phyloP scores from a whole-genome alignment of 2,329 filamentous ascomycete genomes.

The Alternaria longipes region DNA sequence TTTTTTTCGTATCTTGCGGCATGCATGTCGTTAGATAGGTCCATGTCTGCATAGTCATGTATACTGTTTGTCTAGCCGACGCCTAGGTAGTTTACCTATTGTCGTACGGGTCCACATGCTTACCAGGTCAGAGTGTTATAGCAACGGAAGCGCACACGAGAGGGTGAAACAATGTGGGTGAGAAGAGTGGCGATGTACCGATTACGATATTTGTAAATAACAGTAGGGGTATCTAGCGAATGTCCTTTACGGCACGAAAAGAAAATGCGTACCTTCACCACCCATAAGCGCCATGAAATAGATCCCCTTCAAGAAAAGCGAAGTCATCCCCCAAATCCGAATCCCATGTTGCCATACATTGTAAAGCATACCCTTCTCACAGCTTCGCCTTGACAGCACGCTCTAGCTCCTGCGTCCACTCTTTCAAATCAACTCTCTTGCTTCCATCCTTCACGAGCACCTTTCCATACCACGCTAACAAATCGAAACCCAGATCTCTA shows the following conservation, averaged over 20 bases:
- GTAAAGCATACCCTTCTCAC: not conserved
- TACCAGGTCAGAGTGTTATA: not conserved
- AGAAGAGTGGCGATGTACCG: not conserved
- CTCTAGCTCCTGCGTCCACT: conserved; percentile 37
- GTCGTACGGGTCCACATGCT: not conserved
- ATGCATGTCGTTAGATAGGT: not conserved
- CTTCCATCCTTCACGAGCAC: conserved; percentile 45
- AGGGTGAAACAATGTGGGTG: not conserved
- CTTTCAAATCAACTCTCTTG: conserved; percentile 44
- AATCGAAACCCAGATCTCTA: conserved; percentile 32
- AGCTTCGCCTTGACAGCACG: not conserved
- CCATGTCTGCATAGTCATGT: not conserved
- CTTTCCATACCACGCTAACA: conserved; percentile 49
- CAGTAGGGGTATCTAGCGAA: conserved; percentile 2
- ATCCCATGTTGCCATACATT: too few relatives aligned
- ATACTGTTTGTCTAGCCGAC: not conserved
- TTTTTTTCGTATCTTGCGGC: not conserved
- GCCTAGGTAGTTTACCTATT: not conserved
- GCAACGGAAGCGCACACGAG: not conserved
- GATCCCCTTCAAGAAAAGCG: not conserved
- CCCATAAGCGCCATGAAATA: not conserved
- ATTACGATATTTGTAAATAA: not conserved
- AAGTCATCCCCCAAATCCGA: not conserved
- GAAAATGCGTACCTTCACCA: not conserved
- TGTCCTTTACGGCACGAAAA: not conserved